These are phyloP conservation scores for Pythium aquatile DNA, from an alignment of 352 stramenopile genomes.

Conservation along the genomic window DNA sequence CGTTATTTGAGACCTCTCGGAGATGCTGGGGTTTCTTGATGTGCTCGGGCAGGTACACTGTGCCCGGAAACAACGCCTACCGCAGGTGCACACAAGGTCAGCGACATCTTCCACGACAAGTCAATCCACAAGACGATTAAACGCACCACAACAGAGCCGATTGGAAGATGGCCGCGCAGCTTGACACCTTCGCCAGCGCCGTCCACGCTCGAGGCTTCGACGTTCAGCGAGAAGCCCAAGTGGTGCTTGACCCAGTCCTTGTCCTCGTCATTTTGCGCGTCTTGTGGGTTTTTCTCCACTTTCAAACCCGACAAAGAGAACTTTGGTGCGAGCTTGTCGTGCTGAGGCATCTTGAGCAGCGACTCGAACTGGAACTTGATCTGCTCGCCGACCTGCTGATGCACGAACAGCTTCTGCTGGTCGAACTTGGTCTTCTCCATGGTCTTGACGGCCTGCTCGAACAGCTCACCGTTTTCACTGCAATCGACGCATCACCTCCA, in stretches of 20 bases:
- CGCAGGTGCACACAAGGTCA: background rate
- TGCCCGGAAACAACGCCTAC: constrained; percentile 73
- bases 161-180: constrained; percentile 49
- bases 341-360: constrained; percentile 53
- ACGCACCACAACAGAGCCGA: constrained; percentile 72
- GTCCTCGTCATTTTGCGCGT: constrained; percentile 33
- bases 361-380: constrained; percentile 57
- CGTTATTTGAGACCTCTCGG: constrained; percentile 70
- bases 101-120: background rate
- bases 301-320: constrained; percentile 75
- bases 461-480: constrained; percentile 71
- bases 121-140: constrained; percentile 1
- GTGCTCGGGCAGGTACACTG: constrained; percentile 83
- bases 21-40: constrained; percentile 80
- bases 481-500: background rate
- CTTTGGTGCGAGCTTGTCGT: constrained; percentile 32
- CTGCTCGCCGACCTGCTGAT: constrained; percentile 59
- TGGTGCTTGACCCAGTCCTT: constrained; percentile 44
- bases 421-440: constrained; percentile 81
- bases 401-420: constrained; percentile 75
- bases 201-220: constrained; percentile 63
- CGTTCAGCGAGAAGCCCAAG: constrained; percentile 69
- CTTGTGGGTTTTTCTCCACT: constrained; percentile 24
- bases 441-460: constrained; percentile 65
- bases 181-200: constrained; percentile 75